Evolutionary conservation across 352 stramenopile species (phyloP), one percentile per base, ranked within the genome.

Genomic region (Globisporangium irregulare): DNA sequence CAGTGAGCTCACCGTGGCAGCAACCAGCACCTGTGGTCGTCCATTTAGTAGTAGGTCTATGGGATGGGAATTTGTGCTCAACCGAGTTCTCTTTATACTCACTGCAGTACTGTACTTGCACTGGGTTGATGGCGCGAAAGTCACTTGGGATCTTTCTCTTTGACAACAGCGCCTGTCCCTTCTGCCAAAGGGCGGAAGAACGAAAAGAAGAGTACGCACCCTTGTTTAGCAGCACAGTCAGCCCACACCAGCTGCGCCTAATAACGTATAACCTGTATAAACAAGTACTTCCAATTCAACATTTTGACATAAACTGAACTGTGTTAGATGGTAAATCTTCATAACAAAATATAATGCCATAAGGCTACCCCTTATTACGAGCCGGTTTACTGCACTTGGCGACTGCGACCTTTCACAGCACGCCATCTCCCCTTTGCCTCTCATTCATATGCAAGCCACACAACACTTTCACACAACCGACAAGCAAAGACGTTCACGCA

Each of bases 391-490:
- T 12, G 25, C 15, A 7, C 22, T 59, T 43, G 27, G 27, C 15
- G 54, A 59, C 54, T 59, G 54, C 54, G 54, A 59, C 54, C 54
- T 59, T 59, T 59, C 54, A 29, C 10, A 59, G 54, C 25, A 7
- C 12, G 25, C 10, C 25, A 59, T 18, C 51, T 22, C 27, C 53
- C 25, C 14, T 59, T 59, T 43, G 54, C 15, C 54, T 24, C 27
- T 24, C 54, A 59, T 59, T 50, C 54, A 59, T 59, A 22, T n/a
- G 54, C 54, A 59, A 36, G 54, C 53, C 53, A 59, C 53, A 59
- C 53, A 59, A 15, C 27, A 15, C 27, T 12, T 50, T 4, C 3
- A 18, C 27, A 22, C 53, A 59, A 9, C 14, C 20, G 15, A 50
- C 43, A 50, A 50, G 15, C 43, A 50, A 50, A 50, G 15, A 50